These are phyloP conservation scores for Talaromyces sp. DNA, from an alignment of 2,329 filamentous ascomycete species.

Conservation along the genomic window DNA sequence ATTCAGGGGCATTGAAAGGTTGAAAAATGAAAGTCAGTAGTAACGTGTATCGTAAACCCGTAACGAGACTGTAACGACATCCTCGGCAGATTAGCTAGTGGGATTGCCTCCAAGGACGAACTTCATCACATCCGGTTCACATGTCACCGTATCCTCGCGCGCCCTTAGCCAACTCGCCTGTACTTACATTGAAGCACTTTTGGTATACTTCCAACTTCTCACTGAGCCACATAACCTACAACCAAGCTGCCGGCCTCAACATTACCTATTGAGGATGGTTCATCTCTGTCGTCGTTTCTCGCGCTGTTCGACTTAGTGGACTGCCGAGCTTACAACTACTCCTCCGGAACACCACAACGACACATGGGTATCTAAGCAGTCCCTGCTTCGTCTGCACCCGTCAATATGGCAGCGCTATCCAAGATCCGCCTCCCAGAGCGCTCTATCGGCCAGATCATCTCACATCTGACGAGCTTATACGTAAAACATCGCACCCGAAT, in stretches of 20 bases:
- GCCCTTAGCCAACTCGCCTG: neutral
- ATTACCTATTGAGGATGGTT: neutral
- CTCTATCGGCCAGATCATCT: slow-evolving; percentile 62
- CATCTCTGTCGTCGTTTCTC: neutral
- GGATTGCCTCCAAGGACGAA: neutral
- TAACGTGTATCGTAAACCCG: neutral
- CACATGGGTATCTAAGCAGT: slow-evolving; percentile 3
- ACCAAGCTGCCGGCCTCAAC: neutral
- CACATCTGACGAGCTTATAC: slow-evolving; percentile 68
- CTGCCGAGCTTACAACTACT: neutral
- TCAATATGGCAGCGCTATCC: slow-evolving; percentile 68
- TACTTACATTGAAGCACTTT: neutral
- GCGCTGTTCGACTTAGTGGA: neutral
- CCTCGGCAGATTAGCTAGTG: slow-evolving; percentile 6
- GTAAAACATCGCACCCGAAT: slow-evolving; percentile 75
- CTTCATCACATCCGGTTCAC: slow-evolving; percentile 4
- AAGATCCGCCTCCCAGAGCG: slow-evolving; percentile 65
- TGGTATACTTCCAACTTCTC: neutral
- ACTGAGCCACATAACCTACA: neutral
- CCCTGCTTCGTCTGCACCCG: neutral
- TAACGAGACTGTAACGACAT: slow-evolving; percentile 8
- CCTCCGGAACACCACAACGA: neutral
- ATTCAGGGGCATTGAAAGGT: too few species aligned
- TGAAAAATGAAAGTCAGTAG: neutral
- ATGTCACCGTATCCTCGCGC: neutral